Base-by-base conservation (phyloP, 352 stramenopile species). In the Pythium dissimile region DNA sequence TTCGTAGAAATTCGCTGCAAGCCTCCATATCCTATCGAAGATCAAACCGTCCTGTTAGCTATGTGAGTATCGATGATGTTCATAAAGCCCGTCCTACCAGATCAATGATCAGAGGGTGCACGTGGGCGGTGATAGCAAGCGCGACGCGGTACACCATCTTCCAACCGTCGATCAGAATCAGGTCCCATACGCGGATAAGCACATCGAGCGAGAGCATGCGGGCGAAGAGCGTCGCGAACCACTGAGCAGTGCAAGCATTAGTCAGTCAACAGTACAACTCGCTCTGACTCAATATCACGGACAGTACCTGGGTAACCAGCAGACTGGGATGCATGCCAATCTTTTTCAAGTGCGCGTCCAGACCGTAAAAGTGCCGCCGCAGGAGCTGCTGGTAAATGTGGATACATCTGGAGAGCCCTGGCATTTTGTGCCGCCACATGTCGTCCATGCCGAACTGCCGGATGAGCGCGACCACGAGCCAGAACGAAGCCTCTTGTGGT, bases 261-360 rank as follows among this genome's bases (percentile, higher is more conserved):
- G 18, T 18, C 23, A 11, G 30, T 30, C 28, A 6, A 58, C 47
- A 32, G 57, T 54, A 27, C 21, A 54, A 50, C 1, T 20, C 8
- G 2, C 44, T 21, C 8, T 12, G 7, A 2, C 28, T 34, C 6
- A n/a, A 42, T n/a, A n/a, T n/a, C n/a, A n/a, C n/a, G n/a, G n/a
- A n/a, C n/a, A n/a, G 16, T 60, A 92, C 84, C 78, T 91, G 82
- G 0, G 81, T 92, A 21, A 73, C 77, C 23, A 94, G 62, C 24
- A 92, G 81, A 61, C 77, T 92, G 15, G 80, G 74, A 49, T 94
- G 84, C 79, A 94, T 81, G 26, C 83, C 81, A 65, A 94, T 94
- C 13, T 83, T 71, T 35, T 73, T 72, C 15, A 92, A 59, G 48
- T 94, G 84, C 16, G 37, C 48, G 4, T 77, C 75, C 20, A 94